These are phyloP conservation scores for Microsporum ferrugineum DNA, from an alignment of 2,329 filamentous ascomycete genomes.

Conservation along the genomic window DNA sequence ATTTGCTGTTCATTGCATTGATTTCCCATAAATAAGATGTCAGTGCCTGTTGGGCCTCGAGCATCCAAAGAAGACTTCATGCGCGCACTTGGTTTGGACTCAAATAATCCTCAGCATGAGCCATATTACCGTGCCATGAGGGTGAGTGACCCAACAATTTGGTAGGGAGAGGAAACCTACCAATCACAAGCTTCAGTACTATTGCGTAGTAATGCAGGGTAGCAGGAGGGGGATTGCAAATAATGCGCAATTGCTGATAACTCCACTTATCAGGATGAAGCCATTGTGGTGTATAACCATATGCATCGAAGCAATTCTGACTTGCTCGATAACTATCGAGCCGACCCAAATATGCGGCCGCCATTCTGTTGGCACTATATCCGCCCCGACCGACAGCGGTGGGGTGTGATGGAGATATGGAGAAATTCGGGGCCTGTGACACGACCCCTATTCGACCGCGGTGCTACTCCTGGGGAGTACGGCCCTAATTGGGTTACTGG, in stretches of 20 bases:
- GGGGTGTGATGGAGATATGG: slow-evolving; percentile 34
- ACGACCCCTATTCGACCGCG: slow-evolving; percentile 30
- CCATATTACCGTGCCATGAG: slow-evolving; percentile 36
- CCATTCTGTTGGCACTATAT: slow-evolving; percentile 40
- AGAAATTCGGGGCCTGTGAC: slow-evolving; percentile 30
- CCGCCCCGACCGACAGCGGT: slow-evolving; percentile 32
- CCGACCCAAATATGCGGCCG: slow-evolving; percentile 28
- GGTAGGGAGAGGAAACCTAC: background rate
- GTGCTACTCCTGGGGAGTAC: slow-evolving; percentile 33
- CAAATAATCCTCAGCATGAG: slow-evolving; percentile 34
- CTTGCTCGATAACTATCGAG: slow-evolving; percentile 31
- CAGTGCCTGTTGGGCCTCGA: slow-evolving; percentile 29
- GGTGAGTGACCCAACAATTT: slow-evolving; percentile 21
- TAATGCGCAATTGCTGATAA: background rate
- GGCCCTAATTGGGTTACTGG: slow-evolving; percentile 38
- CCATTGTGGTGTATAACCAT: slow-evolving; percentile 33
- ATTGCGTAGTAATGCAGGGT: background rate
- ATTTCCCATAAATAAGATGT: slow-evolving; percentile 17
- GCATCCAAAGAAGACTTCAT: slow-evolving; percentile 39
- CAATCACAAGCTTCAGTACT: background rate
- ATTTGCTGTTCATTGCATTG: background rate
- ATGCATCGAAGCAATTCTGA: slow-evolving; percentile 32
- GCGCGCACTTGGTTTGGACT: slow-evolving; percentile 32
- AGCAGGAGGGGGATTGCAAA: background rate
- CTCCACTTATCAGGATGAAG: slow-evolving; percentile 29